Evolutionary conservation across 2,329 filamentous ascomycete genomes (phyloP).

Genomic region (Pezicula neosporulosa): DNA sequence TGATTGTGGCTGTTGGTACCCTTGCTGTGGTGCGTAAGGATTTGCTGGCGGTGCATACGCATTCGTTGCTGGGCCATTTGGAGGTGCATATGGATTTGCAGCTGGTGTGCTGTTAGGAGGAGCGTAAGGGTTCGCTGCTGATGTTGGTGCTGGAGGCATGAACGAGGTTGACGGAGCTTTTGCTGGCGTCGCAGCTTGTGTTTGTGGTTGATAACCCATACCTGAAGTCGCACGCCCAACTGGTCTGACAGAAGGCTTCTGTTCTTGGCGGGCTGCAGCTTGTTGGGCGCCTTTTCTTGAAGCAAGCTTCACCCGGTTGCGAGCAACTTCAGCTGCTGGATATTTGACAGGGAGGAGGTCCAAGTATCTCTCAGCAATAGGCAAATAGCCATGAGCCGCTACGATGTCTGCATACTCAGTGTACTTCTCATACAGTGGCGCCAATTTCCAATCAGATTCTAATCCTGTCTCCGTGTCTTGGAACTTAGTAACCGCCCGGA

Average conservation of each 20-base stretch:
- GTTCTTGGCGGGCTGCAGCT: constrained; percentile 30
- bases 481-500: constrained; percentile 92
- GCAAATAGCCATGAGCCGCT: constrained; percentile 82
- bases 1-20: constrained; percentile 35
- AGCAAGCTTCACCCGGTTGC: constrained; percentile 80
- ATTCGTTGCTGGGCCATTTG: constrained; percentile 28
- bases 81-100: constrained; percentile 47
- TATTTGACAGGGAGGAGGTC: constrained; percentile 81
- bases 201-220: constrained; percentile 46
- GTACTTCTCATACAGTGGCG: constrained; percentile 88
- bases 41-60: constrained; percentile 31
- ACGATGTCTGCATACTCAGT: constrained; percentile 95
- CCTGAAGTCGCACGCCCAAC: constrained; percentile 39
- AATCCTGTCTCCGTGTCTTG: constrained; percentile 71
- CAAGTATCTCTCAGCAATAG: constrained; percentile 86
- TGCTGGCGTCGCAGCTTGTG: constrained; percentile 25
- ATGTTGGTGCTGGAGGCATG: constrained; percentile 26
- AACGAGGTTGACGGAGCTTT: constrained; percentile 34
- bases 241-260: constrained; percentile 33
- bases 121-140: constrained; percentile 46
- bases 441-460: constrained; percentile 82
- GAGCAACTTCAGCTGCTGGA: constrained; percentile 80
- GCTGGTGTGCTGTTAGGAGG: constrained; percentile 34
- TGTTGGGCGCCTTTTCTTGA: constrained; percentile 57
- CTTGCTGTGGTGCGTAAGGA: constrained; percentile 32